These are phyloP conservation scores for Lactuca saligna DNA, from an alignment of 129 eudicot species.

Conservation along the genomic window DNA sequence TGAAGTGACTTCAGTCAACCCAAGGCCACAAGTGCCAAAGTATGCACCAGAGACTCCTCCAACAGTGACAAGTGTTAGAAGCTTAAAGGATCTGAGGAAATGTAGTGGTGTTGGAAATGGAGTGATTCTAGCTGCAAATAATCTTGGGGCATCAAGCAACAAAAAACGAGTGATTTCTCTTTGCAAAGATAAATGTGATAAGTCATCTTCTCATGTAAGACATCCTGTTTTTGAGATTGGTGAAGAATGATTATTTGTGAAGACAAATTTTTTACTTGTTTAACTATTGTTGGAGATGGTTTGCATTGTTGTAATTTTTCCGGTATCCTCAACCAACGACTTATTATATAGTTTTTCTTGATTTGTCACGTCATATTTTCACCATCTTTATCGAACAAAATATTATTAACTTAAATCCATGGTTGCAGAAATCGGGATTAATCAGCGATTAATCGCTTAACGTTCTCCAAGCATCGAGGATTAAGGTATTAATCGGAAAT, in stretches of 20 bases:
- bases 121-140: constrained; percentile 48
- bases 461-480: too few relatives aligned
- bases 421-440: too few relatives aligned
- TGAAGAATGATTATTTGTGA: constrained; percentile 31
- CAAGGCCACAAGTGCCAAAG: background rate
- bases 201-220: constrained; percentile 34
- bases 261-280: background rate
- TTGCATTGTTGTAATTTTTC: constrained; percentile 11
- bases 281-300: background rate
- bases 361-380: too few relatives aligned
- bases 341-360: too few relatives aligned
- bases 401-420: too few relatives aligned
- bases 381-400: too few relatives aligned
- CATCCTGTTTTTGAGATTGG: constrained; percentile 60
- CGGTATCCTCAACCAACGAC: too few relatives aligned
- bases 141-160: constrained; percentile 45
- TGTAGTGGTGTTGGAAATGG: constrained; percentile 51
- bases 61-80: constrained; percentile 12
- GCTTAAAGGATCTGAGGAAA: constrained; percentile 18
- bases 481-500: too few relatives aligned
- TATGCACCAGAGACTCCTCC: constrained; percentile 30
- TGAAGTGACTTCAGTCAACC: constrained; percentile 46
- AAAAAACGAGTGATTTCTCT: constrained; percentile 40
- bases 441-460: too few relatives aligned
- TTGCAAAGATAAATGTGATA: constrained; percentile 31